phyloP scores from a whole-genome alignment of 176 grass and related monocot genomes.

The Pontederia crassipes region DNA sequence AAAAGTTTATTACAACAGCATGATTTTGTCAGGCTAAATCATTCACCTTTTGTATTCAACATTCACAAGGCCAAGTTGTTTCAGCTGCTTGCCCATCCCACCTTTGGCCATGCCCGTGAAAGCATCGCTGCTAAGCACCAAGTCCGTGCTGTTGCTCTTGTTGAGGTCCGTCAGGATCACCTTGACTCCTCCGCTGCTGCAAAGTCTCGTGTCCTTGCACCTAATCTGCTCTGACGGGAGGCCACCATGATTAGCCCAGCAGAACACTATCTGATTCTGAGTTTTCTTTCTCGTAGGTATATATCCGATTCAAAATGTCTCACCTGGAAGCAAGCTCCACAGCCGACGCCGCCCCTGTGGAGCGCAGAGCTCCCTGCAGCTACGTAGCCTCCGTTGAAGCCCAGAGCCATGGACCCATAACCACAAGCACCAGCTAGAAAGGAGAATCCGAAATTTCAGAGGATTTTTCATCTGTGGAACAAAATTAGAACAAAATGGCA shows the following conservation, averaged over 20 bases:
- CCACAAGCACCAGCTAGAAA: conserved; percentile 69
- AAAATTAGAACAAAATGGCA: not conserved
- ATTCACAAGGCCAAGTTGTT: conserved; percentile 27
- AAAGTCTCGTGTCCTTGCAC: conserved; percentile 58
- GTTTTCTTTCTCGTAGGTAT: too few relatives aligned
- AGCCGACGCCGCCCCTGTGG: conserved; percentile 51
- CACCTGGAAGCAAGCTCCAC: conserved; percentile 86
- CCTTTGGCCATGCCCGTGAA: conserved; percentile 56
- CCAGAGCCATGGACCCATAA: conserved; percentile 50
- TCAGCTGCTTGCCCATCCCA: conserved; percentile 40
- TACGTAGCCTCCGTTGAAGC: conserved; percentile 35
- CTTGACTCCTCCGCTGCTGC: conserved; percentile 33
- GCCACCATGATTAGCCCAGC: not conserved
- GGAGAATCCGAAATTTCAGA: not conserved
- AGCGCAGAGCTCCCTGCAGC: conserved; percentile 37
- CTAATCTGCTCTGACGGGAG: conserved; percentile 30
- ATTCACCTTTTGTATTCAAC: conserved; percentile 79
- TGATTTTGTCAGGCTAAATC: not conserved
- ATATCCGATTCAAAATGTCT: too few relatives aligned
- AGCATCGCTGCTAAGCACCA: conserved; percentile 41
- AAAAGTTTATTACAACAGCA: not conserved
- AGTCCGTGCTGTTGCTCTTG: conserved; percentile 48
- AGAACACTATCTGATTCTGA: not conserved
- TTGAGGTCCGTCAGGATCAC: conserved; percentile 58
- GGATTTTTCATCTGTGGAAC: not conserved